Base-by-base conservation (phyloP, 306 rosid species). In the Cucurbita moschata region DNA sequence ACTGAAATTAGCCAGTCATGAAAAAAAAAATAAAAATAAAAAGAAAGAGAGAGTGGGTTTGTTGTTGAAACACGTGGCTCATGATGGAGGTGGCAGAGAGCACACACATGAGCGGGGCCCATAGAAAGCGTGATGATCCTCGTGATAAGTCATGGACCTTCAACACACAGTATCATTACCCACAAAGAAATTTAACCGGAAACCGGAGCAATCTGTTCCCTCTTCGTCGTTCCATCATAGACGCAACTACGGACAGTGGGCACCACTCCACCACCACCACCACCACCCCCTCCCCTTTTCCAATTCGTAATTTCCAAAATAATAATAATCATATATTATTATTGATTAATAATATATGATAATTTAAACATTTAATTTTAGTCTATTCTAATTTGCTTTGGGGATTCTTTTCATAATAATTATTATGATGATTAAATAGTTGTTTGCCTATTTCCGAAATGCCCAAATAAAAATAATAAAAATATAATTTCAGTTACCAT, bases 61-160 rank as follows among this genome's bases (percentile, higher is more conserved):
- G 14, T 49, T 8, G 44, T 69, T 49, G 44, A 44, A 69, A 69
- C 74, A 69, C 74, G 74, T 69, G 74, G 74, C 74, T 67, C 26
- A 69, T 69, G 74, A 49, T 69, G 74, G 39, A 44, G 58, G 44
- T 69, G 54, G 57, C 74, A 69, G 74, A 37, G 14, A 47, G 74
- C 37, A 3, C 23, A 49, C 4, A 69, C 44, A 46, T 6, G 74
- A 13, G 58, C 71, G 74, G 73, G 58, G 7, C 74, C 74, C 39
- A 46, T 8, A 7, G 54, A 69, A 69, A 55, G 53, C 75, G 73
- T 69, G 79, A 57, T 43, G 67, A 43, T 44, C 70, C 51, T 68
- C 23, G 57, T 65, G 74, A 56, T 60, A 10, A 42, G 44, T 23
- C 68, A 21, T 58, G 68, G 77, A 73, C 69, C 77, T 57, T 73